Evolutionary conservation across 306 rosid genomes (phyloP).

Genomic region (Astragalus membranaceus): DNA sequence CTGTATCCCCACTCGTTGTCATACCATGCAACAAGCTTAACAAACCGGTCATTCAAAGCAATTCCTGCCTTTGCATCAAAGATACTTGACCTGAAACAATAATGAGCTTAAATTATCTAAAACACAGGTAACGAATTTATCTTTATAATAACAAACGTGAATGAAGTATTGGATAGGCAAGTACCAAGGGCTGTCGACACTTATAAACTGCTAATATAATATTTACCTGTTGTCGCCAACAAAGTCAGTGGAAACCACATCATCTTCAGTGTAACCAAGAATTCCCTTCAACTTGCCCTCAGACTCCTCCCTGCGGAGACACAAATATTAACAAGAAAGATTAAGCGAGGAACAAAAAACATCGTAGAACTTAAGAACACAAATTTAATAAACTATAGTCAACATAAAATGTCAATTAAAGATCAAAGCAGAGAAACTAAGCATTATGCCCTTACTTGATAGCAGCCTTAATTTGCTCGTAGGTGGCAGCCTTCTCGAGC

Average conservation of each 20-base stretch:
- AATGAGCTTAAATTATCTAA: not conserved
- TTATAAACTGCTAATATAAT: not conserved
- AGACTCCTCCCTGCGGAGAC: conserved; percentile 57
- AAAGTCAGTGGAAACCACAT: conserved; percentile 68
- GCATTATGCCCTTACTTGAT: conserved; percentile 49
- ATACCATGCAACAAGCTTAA: conserved; percentile 68
- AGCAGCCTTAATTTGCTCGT: conserved; percentile 54
- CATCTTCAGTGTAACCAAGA: conserved; percentile 74
- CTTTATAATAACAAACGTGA: too few relatives aligned
- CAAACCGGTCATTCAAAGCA: conserved; percentile 48
- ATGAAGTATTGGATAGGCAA: too few relatives aligned
- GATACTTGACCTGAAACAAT: conserved; percentile 58
- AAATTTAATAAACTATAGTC: not conserved
- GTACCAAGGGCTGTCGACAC: not conserved
- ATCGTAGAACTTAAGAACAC: not conserved
- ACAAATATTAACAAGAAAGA: not conserved
- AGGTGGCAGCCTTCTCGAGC: conserved; percentile 50
- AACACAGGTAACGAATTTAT: too few relatives aligned
- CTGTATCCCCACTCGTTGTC: conserved; percentile 87
- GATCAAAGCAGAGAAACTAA: not conserved
- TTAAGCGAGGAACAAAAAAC: not conserved
- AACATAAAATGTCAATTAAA: not conserved
- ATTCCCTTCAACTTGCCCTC: conserved; percentile 73
- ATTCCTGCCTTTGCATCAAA: conserved; percentile 82
- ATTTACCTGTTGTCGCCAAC: conserved; percentile 58